Evolutionary conservation across 768 basidiomycete species (phyloP).

Genomic region (Podaxis sp.): DNA sequence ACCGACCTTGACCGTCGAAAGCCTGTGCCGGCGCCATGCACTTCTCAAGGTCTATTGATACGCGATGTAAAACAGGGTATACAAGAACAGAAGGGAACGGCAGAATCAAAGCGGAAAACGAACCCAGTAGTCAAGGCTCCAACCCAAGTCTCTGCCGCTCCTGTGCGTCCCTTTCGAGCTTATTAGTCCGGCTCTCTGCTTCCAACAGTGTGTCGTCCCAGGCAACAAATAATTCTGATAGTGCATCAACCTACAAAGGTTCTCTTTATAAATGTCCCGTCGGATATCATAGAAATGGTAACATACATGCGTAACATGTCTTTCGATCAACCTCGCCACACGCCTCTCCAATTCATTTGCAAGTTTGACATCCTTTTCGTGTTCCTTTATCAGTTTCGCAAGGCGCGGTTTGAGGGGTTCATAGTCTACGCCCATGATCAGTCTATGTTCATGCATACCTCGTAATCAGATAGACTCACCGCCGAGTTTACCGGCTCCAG

Average conservation of each 20-base stretch:
- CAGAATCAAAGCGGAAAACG: background rate
- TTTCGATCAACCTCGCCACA: conserved; percentile 62
- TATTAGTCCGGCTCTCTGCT: conserved; percentile 56
- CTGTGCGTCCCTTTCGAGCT: conserved; percentile 57
- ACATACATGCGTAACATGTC: conserved; percentile 69
- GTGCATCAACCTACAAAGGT: conserved; percentile 60
- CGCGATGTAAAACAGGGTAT: background rate
- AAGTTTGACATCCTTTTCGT: conserved; percentile 57
- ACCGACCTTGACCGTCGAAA: background rate
- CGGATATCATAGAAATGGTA: conserved; percentile 21
- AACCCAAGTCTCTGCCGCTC: conserved; percentile 65
- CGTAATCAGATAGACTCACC: conserved; percentile 34
- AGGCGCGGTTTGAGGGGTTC: conserved; percentile 69
- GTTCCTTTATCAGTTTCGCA: conserved; percentile 51
- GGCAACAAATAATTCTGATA: conserved; percentile 81
- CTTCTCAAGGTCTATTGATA: background rate
- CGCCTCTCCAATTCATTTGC: conserved; percentile 63
- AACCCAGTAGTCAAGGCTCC: conserved; percentile 23
- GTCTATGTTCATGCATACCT: background rate
- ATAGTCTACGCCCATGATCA: conserved; percentile 41
- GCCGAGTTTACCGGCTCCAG: conserved; percentile 67
- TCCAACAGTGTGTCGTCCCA: conserved; percentile 81
- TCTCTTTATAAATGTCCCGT: background rate
- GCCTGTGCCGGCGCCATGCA: background rate
- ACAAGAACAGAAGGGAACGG: background rate